Percentiles rank a stretch among this genome's conserved stretches.
phyloP scores from a whole-genome alignment of 192 early-diverging fungal species.

The Kappamyces sp. region DNA sequence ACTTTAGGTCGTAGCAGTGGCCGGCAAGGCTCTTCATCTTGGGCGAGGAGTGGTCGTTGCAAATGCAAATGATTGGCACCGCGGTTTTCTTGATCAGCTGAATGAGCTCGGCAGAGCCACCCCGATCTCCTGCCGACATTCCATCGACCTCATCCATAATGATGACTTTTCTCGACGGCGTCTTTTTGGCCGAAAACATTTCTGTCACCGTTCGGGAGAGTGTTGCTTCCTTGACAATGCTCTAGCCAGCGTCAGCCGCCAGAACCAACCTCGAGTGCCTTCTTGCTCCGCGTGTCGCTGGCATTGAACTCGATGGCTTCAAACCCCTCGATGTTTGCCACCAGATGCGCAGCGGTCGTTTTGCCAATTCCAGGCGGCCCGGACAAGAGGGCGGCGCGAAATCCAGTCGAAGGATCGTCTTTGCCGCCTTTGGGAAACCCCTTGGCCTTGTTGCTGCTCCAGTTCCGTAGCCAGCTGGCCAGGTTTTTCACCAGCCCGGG shows the following conservation, averaged over 20 bases:
- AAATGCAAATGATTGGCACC: constrained; percentile 97
- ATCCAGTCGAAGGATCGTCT: constrained; percentile 41
- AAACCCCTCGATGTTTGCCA: constrained; percentile 71
- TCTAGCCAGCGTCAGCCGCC: constrained; percentile 20
- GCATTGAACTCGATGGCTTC: constrained; percentile 94
- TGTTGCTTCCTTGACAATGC: constrained; percentile 48
- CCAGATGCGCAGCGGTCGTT: constrained; percentile 91
- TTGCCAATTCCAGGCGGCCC: constrained; percentile 98
- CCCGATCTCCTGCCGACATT: constrained; percentile 96
- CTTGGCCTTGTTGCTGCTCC: constrained; percentile 48
- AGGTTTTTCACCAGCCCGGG: constrained; percentile 63
- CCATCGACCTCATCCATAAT: constrained; percentile 99
- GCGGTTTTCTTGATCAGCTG: constrained; percentile 84
- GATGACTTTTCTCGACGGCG: constrained; percentile 53
- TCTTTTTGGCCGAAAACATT: constrained; percentile 19
- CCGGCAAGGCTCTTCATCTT: constrained; percentile 81
- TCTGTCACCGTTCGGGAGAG: constrained; percentile 24
- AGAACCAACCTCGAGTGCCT: constrained; percentile 60
- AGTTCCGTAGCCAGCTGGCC: constrained; percentile 66
- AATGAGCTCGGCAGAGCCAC: constrained; percentile 82
- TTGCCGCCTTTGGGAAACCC: constrained; percentile 50
- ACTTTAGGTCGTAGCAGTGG: constrained; percentile 77
- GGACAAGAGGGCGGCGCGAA: constrained; percentile 73
- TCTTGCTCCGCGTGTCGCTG: constrained; percentile 90
- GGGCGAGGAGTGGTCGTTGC: constrained; percentile 83